phyloP scores from a whole-genome alignment of 2,329 filamentous ascomycete genomes.

The Xylariaceae sp. region DNA sequence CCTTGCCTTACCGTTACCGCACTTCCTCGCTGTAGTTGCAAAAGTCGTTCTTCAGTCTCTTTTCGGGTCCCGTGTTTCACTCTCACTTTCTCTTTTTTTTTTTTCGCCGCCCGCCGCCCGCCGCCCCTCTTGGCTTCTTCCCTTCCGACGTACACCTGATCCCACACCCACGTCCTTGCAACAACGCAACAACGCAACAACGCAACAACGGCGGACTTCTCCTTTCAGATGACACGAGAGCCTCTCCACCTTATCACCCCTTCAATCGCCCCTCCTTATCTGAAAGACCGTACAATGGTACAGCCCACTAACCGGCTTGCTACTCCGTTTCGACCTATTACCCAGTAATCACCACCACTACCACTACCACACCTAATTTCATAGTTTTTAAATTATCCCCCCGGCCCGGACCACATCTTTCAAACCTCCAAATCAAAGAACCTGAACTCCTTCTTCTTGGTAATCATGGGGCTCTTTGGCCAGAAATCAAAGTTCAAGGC shows the following conservation, averaged over 20 bases:
- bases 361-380: neutral
- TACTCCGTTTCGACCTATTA: neutral
- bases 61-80: too few species aligned
- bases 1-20: too few species aligned
- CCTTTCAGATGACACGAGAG: constrained; percentile 4
- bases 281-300: constrained; percentile 3
- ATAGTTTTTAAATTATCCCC: too few species aligned
- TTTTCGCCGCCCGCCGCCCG: too few species aligned
- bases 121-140: too few species aligned
- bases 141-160: too few species aligned
- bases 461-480: constrained; percentile 38
- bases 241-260: neutral
- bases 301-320: neutral
- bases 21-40: too few species aligned
- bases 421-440: neutral
- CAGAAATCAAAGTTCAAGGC: constrained; percentile 47
- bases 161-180: too few species aligned
- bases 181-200: too few species aligned
- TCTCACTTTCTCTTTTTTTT: too few species aligned
- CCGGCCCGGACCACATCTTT: neutral
- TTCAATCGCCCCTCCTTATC: neutral
- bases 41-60: too few species aligned
- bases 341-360: neutral
- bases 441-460: neutral
- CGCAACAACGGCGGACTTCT: too few species aligned